Conservation (phyloP, 169 alveolate species). For the Cyclospora cayetanensis region DNA sequence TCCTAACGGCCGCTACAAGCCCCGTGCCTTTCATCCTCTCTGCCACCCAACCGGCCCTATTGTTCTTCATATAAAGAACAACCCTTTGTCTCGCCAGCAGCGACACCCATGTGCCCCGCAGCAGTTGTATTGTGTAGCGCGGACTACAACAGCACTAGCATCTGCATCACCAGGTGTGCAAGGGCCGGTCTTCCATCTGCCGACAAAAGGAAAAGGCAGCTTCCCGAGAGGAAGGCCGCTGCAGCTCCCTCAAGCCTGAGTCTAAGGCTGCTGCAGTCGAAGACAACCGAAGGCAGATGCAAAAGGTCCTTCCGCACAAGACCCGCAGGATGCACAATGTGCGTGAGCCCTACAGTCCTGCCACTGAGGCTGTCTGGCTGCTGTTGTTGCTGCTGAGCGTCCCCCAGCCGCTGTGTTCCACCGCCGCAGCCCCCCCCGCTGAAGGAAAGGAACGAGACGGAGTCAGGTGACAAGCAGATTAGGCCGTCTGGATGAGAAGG, state of each 20-base stretch:
- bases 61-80: no score
- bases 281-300: constrained; percentile 42
- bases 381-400: constrained; percentile 17
- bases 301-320: constrained; percentile 7
- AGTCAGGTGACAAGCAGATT: constrained; percentile 37
- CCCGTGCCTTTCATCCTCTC: no score
- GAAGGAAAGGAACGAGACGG: constrained; percentile 6
- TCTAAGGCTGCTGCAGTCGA: constrained; percentile 26
- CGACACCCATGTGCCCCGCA: not conserved
- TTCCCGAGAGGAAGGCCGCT: not conserved
- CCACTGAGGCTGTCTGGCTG: constrained; percentile 16
- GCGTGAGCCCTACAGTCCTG: constrained; percentile 27
- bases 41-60: no score
- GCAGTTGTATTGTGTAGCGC: not conserved
- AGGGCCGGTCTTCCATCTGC: constrained; percentile 34
- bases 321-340: constrained; percentile 54
- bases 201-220: constrained; percentile 32
- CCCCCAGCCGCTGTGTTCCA: not conserved
- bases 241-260: constrained; percentile 1
- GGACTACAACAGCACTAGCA: constrained; percentile 13
- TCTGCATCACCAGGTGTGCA: constrained; percentile 48
- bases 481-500: constrained; percentile 25
- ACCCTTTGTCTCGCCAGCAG: no score
- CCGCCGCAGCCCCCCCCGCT: constrained; percentile 54
- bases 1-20: no score